Evolutionary conservation across 768 basidiomycete genomes (phyloP), one percentile per base, ranked within the genome.

Genomic region (Rhodotorula sphaerocarpa): DNA sequence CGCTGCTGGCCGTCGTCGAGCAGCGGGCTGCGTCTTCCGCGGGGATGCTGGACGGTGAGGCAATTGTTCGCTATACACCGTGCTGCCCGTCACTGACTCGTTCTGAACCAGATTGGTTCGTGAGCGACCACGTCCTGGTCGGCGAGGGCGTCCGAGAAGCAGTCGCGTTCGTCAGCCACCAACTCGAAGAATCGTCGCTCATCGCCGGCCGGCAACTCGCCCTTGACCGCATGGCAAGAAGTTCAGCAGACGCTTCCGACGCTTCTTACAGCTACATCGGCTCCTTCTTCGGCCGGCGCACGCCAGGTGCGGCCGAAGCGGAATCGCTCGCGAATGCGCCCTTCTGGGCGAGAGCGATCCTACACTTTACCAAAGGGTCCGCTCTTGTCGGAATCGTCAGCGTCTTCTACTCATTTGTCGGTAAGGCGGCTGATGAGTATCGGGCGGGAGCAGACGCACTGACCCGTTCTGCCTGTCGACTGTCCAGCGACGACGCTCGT

Each of bases 61-160:
- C 16, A 10, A 12, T 39, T 9, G 9, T 16, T 39, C 36, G 36
- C 10, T 16, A 10, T 16, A 9, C 16, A 39, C 36, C 36, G 9
- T 16, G 9, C 36, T 9, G 36, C 36, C 10, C 10, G 16, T 39
- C 10, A 39, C 36, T 39, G 36, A 39, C 36, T 9, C 36, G 10
- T 39, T 16, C 36, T 14, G 3, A 7, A 1, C 2, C 61, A 63
- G 66, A 67, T 6, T 42, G 59, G 30, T 63, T 62, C 45, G 57
- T 63, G 7, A 21, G 50, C n/a, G 66, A 67, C 41, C 55, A 67
- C 57, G 44, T 67, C 39, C 50, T 67, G 16, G 47, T 62, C 20
- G 61, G 61, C 20, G 66, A 67, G 33, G 66, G 66, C 20, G 43
- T 67, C 10, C 61, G 66, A 30, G 66, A 67, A 12, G 58, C 66